A percentile compares a stretch with the other conserved stretches of the same genome.
Evolutionary conservation across 2,329 filamentous ascomycete species (phyloP).

Genomic region (Aspergillus amoenus): DNA sequence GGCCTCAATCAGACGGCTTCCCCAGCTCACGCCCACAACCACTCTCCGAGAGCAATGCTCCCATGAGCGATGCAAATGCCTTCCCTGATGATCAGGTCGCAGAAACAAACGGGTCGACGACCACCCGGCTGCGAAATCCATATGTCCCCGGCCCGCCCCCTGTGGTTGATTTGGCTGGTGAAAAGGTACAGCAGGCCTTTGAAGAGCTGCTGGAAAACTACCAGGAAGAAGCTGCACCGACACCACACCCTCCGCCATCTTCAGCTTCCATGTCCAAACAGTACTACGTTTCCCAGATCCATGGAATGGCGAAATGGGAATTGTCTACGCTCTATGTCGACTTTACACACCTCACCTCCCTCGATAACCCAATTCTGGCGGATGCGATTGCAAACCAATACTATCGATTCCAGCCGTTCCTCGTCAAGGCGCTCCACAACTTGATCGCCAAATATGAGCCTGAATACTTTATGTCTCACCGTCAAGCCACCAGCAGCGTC

Average conservation of each 20-base stretch:
- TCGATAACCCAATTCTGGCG: constrained; percentile 76
- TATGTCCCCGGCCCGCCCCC: constrained; percentile 55
- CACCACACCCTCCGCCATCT: constrained; percentile 51
- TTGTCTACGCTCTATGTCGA: constrained; percentile 68
- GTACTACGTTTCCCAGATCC: constrained; percentile 67
- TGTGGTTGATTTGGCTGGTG: constrained; percentile 61
- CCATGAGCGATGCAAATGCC: constrained; percentile 57
- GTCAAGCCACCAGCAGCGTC: constrained; percentile 63
- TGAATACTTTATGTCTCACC: constrained; percentile 88
- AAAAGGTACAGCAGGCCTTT: constrained; percentile 62
- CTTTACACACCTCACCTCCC: constrained; percentile 73
- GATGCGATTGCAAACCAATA: constrained; percentile 86
- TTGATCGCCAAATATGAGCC: constrained; percentile 94
- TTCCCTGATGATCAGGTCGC: constrained; percentile 64
- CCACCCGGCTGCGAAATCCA: constrained; percentile 50
- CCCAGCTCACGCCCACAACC: constrained; percentile 57
- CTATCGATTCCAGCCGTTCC: constrained; percentile 91
- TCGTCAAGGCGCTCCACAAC: constrained; percentile 84
- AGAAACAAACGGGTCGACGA: constrained; percentile 51
- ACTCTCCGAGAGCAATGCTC: constrained; percentile 50
- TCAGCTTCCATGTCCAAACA: constrained; percentile 59
- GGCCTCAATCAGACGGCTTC: constrained; percentile 39
- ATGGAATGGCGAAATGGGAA: constrained; percentile 60
- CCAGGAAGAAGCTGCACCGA: constrained; percentile 57
- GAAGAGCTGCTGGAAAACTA: constrained; percentile 64